phyloP scores from a whole-genome alignment of 1,139 yeast genomes.

The Kazachstania sp. region DNA sequence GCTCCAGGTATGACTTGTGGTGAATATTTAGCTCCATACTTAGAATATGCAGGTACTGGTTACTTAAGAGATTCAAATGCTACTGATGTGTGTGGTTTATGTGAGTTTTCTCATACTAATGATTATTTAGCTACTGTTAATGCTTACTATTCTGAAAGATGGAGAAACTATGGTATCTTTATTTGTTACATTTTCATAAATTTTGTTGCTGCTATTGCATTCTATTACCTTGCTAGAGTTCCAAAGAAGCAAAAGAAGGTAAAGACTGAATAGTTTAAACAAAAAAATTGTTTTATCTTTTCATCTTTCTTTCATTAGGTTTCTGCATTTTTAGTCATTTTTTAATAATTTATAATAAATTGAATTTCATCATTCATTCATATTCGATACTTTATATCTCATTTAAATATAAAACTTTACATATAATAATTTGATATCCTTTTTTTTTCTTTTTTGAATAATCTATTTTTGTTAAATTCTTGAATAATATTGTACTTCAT shows the following conservation, averaged over 20 bases:
- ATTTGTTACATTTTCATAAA: constrained; percentile 39
- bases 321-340: constrained; percentile 2
- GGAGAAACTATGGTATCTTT: constrained; percentile 66
- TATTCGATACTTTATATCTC: constrained; percentile 1
- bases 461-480: no score
- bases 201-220: constrained; percentile 40
- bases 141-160: constrained; percentile 41
- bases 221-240: constrained; percentile 75
- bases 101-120: constrained; percentile 44
- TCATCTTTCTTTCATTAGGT: neutral
- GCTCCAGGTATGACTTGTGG: constrained; percentile 45
- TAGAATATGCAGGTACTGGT: constrained; percentile 45
- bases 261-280: neutral
- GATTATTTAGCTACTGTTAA: constrained; percentile 40
- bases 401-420: neutral
- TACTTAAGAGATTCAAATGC: constrained; percentile 39
- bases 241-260: constrained; percentile 35
- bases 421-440: constrained; percentile 2
- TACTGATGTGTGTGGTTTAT: constrained; percentile 44
- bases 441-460: neutral
- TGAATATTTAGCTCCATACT: constrained; percentile 41
- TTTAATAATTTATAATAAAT: constrained; percentile 1
- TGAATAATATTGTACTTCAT: no score
- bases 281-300: neutral
- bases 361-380: constrained; percentile 1